Evolutionary conservation across 2,329 filamentous ascomycete species (phyloP).

Genomic region (Diaporthe humulicola): DNA sequence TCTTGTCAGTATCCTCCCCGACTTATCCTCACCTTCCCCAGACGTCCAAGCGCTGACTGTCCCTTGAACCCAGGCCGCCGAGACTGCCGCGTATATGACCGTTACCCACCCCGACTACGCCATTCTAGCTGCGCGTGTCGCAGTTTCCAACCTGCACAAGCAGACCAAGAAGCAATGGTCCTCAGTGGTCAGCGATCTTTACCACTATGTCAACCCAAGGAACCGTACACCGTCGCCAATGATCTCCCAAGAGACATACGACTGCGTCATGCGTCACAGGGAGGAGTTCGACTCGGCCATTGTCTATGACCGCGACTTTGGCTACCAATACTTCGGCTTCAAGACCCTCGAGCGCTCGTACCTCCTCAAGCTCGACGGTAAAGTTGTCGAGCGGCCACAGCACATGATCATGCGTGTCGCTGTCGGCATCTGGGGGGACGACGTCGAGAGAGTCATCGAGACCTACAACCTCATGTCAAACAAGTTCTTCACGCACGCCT

Average conservation of each 20-base stretch:
- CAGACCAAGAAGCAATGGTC: conserved; percentile 99
- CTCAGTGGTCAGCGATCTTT: conserved; percentile 92
- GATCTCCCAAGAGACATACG: conserved; percentile 93
- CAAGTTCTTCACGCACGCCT: conserved; percentile 99
- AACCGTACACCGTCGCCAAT: conserved; percentile 88
- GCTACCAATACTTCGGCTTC: conserved; percentile 99
- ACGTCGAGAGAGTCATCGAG: conserved; percentile 95
- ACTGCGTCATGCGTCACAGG: conserved; percentile 94
- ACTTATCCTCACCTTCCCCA: neutral
- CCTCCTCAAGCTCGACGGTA: conserved; percentile 92
- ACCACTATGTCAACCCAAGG: conserved; percentile 96
- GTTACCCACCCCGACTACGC: conserved; percentile 99
- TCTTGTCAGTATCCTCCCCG: conserved; percentile 73
- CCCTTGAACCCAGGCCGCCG: conserved; percentile 78
- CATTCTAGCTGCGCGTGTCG: conserved; percentile 97
- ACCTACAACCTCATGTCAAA: conserved; percentile 99
- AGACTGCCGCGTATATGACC: conserved; percentile 99
- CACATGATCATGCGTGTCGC: conserved; percentile 99
- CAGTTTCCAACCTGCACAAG: conserved; percentile 99
- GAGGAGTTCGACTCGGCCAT: conserved; percentile 99
- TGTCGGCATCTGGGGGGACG: conserved; percentile 94
- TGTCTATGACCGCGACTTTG: conserved; percentile 99
- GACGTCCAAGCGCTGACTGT: conserved; percentile 21
- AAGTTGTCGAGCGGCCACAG: conserved; percentile 96
- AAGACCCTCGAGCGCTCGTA: conserved; percentile 99